A percentile compares a stretch with the other conserved stretches of the same genome.
phyloP scores from a whole-genome alignment of 345 rosid species.

The Eucalyptus guilfoylei region DNA sequence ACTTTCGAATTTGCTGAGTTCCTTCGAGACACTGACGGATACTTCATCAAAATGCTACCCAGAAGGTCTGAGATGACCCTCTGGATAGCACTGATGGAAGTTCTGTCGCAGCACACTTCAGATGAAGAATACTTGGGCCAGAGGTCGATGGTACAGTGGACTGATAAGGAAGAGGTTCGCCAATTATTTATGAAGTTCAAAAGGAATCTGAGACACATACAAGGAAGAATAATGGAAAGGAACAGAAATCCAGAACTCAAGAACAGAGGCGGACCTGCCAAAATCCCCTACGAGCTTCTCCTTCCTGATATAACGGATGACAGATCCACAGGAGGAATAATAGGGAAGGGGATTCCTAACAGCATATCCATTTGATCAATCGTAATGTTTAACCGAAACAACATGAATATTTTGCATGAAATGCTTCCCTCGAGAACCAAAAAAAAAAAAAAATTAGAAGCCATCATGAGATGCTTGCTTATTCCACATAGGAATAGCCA shows the following conservation, averaged over 20 bases:
- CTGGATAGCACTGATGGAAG: constrained; percentile 26
- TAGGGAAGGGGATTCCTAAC: constrained; percentile 41
- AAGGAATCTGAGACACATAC: constrained; percentile 15
- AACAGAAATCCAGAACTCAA: constrained; percentile 15
- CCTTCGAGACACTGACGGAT: constrained; percentile 27
- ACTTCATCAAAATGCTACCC: constrained; percentile 33
- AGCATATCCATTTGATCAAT: constrained; percentile 30
- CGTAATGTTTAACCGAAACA: neutral
- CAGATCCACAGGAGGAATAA: constrained; percentile 7
- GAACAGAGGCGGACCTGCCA: constrained; percentile 45
- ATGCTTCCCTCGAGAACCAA: neutral
- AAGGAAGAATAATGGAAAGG: constrained; percentile 25
- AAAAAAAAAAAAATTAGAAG: neutral
- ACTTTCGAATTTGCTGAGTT: constrained; percentile 19
- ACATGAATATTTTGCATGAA: neutral
- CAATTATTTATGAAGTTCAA: constrained; percentile 19
- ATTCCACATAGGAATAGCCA: neutral
- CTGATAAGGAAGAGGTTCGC: constrained; percentile 12
- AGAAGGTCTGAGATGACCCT: constrained; percentile 22
- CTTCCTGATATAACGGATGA: constrained; percentile 19
- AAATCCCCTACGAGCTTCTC: constrained; percentile 34
- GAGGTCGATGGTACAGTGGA: constrained; percentile 21
- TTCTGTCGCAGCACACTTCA: constrained; percentile 36
- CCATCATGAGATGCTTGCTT: neutral
- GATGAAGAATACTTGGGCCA: constrained; percentile 48